Percentiles rank a stretch among this genome's conserved stretches.
phyloP scores from a whole-genome alignment of 148 eudicot species.

The Diospyros kaki region DNA sequence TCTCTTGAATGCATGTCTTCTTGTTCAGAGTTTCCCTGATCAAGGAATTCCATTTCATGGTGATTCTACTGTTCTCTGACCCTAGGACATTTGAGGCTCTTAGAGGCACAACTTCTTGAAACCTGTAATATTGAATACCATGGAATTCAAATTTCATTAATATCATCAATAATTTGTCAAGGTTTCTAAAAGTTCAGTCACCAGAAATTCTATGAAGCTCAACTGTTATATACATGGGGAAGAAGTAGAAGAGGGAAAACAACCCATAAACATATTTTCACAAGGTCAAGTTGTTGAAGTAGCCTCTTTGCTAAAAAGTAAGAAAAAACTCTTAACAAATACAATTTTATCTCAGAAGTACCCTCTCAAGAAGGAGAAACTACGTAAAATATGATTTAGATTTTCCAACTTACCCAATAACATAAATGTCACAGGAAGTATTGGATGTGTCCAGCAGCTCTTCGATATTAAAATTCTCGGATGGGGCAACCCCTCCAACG shows the following conservation, averaged over 20 bases:
- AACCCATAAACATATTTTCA: too few relatives aligned
- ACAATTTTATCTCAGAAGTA: neutral
- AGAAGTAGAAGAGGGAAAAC: too few relatives aligned
- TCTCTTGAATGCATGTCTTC: neutral
- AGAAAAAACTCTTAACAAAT: too few relatives aligned
- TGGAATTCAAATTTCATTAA: too few relatives aligned
- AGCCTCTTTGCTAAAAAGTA: too few relatives aligned
- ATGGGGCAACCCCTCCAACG: conserved; percentile 39
- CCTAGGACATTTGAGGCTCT: conserved; percentile 28
- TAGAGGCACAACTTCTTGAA: conserved; percentile 40
- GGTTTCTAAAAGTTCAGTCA: too few relatives aligned
- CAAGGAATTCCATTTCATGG: conserved; percentile 30
- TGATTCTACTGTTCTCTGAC: conserved; percentile 17
- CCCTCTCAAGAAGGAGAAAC: neutral
- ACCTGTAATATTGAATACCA: conserved; percentile 15
- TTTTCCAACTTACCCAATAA: conserved; percentile 33
- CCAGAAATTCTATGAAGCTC: too few relatives aligned
- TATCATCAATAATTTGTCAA: too few relatives aligned
- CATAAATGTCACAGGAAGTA: conserved; percentile 37
- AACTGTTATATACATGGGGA: too few relatives aligned
- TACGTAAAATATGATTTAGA: neutral
- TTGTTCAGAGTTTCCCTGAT: conserved; percentile 29
- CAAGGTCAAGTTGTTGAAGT: too few relatives aligned
- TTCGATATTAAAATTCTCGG: conserved; percentile 26
- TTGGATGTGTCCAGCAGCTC: conserved; percentile 28